Evolutionary conservation across 2,329 filamentous ascomycete species (phyloP).

Genomic region (Sclerotinia spermophila): DNA sequence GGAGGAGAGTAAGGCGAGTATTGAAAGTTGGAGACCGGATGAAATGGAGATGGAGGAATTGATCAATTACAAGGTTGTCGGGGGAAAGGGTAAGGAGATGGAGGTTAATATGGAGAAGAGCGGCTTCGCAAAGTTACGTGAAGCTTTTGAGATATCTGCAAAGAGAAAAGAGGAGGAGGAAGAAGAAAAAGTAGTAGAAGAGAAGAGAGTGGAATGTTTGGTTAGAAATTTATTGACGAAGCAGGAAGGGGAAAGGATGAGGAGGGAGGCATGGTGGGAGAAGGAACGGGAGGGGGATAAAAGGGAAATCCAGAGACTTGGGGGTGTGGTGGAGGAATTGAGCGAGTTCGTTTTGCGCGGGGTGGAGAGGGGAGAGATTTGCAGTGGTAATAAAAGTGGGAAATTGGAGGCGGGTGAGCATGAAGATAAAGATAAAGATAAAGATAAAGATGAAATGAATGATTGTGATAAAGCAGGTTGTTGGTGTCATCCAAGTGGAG

Average conservation of each 20-base stretch:
- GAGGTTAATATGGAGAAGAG: not conserved
- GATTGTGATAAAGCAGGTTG: not conserved
- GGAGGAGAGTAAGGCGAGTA: not conserved
- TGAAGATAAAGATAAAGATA: rapidly evolving
- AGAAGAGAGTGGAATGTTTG: not conserved
- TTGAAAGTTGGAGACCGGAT: not conserved
- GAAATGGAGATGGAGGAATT: not conserved
- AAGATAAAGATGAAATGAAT: not conserved
- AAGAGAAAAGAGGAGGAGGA: not conserved
- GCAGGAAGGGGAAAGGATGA: not conserved
- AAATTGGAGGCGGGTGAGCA: not conserved
- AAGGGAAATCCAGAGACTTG: not conserved
- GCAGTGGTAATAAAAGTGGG: not conserved
- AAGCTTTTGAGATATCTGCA: not conserved
- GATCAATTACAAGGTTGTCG: not conserved
- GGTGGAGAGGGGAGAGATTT: not conserved
- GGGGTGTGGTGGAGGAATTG: not conserved
- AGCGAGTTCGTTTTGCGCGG: not conserved
- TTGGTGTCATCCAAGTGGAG: not conserved
- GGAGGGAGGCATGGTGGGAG: not conserved
- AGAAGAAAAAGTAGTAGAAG: too few species aligned
- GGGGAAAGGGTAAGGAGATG: not conserved
- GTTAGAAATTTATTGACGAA: not conserved
- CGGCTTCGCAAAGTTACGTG: too few species aligned
- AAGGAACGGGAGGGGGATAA: not conserved